These are phyloP conservation scores for Polyporus tsugae DNA, from an alignment of 1,284 basidiomycete species.

Conservation along the genomic window DNA sequence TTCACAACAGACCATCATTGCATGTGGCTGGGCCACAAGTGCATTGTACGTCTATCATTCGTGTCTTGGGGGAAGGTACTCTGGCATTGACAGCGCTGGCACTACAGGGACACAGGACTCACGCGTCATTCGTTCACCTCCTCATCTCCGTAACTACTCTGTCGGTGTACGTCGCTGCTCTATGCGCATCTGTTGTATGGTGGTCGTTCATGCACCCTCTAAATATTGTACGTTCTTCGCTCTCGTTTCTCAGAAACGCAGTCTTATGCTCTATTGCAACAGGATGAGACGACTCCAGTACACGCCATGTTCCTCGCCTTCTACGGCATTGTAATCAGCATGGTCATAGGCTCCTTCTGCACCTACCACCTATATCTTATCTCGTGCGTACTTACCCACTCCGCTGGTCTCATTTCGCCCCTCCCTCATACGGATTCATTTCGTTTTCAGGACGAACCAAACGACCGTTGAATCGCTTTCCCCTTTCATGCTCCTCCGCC, in stretches of 20 bases:
- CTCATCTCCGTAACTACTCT: slow-evolving; percentile 73
- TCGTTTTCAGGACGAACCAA: slow-evolving; percentile 74
- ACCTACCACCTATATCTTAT: slow-evolving; percentile 84
- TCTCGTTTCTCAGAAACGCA: slow-evolving; percentile 16
- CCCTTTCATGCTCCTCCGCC: slow-evolving; percentile 76
- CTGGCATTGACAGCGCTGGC: not conserved
- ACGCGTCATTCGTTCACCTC: slow-evolving; percentile 88
- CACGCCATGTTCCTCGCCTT: slow-evolving; percentile 75
- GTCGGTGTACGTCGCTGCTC: slow-evolving; percentile 64
- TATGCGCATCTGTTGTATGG: slow-evolving; percentile 66
- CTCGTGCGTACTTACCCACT: slow-evolving; percentile 58
- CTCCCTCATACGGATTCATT: not conserved
- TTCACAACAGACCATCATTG: slow-evolving; percentile 83
- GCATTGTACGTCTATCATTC: slow-evolving; percentile 64
- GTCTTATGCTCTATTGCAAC: not conserved
- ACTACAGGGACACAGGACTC: slow-evolving; percentile 81
- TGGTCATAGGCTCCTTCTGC: slow-evolving; percentile 81
- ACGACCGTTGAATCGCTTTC: slow-evolving; percentile 86
- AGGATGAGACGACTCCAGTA: slow-evolving; percentile 75
- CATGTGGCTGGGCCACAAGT: slow-evolving; percentile 83
- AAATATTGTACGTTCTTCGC: slow-evolving; percentile 57
- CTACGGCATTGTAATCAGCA: slow-evolving; percentile 65
- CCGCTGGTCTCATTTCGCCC: slow-evolving; percentile 8
- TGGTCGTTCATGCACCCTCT: slow-evolving; percentile 74
- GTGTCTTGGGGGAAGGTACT: not conserved